These are phyloP conservation scores for Phytopythium oedochilum DNA, from an alignment of 352 stramenopile species.

Conservation along the genomic window DNA sequence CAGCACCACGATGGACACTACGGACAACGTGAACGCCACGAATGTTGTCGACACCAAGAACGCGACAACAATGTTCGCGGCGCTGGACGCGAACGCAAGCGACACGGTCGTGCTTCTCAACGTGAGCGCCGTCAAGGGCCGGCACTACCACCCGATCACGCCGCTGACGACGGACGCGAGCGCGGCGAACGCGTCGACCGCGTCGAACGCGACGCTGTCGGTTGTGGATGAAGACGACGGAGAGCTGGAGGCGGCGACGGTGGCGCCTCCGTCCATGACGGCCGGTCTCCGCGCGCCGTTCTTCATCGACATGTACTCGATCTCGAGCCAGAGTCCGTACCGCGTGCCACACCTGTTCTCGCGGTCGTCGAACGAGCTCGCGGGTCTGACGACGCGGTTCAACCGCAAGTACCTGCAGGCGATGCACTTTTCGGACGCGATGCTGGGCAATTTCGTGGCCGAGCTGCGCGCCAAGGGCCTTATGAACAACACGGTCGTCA, in stretches of 20 bases:
- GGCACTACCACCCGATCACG: slow-evolving; percentile 14
- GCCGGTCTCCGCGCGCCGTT: slow-evolving; percentile 56
- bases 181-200: slow-evolving; percentile 1
- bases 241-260: neutral
- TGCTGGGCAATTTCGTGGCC: slow-evolving; percentile 55
- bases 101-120: slow-evolving; percentile 1
- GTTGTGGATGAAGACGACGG: neutral
- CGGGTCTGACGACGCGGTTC: slow-evolving; percentile 49
- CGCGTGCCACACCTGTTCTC: slow-evolving; percentile 41
- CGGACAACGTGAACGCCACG: slow-evolving; percentile 1
- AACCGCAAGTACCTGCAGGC: slow-evolving; percentile 69
- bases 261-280: neutral
- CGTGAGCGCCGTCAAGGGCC: slow-evolving; percentile 13
- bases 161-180: neutral
- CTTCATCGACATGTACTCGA: slow-evolving; percentile 81
- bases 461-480: slow-evolving; percentile 41
- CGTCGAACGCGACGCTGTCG: slow-evolving; percentile 7
- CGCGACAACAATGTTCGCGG: neutral
- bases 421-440: slow-evolving; percentile 68
- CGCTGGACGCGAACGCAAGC: neutral
- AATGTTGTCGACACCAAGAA: neutral
- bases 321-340: slow-evolving; percentile 70
- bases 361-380: slow-evolving; percentile 28
- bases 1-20: neutral
- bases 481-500: slow-evolving; percentile 72